Evolutionary conservation across 805 yeast species (phyloP).

Genomic region (Scheffersomyces coipomensis): DNA sequence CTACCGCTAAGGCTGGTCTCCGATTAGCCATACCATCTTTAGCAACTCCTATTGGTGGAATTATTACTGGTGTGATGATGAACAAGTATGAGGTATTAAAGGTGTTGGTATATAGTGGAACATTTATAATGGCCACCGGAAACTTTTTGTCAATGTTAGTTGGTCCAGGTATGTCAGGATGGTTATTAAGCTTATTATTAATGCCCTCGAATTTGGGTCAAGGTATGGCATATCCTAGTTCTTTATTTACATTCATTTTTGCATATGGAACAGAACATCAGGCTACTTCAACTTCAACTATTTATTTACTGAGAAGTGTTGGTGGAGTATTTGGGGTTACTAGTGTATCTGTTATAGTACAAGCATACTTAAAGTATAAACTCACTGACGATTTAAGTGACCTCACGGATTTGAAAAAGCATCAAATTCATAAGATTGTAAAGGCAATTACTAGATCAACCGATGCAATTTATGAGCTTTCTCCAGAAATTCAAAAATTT

Average conservation of each 20-base stretch:
- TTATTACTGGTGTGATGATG: conserved; percentile 39
- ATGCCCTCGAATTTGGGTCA: conserved; percentile 39
- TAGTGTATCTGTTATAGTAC: conserved; percentile 18
- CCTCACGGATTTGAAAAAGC: conserved; percentile 5
- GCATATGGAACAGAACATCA: conserved; percentile 27
- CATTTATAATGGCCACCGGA: conserved; percentile 33
- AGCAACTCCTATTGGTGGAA: conserved; percentile 43
- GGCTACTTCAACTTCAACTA: conserved; percentile 39
- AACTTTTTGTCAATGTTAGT: conserved; percentile 26
- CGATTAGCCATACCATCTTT: conserved; percentile 40
- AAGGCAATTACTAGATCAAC: conserved; percentile 17
- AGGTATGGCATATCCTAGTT: conserved; percentile 36
- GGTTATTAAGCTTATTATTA: conserved; percentile 24
- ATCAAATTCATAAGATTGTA: conserved; percentile 17
- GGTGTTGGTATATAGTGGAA: conserved; percentile 29
- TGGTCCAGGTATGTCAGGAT: conserved; percentile 15
- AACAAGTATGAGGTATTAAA: conserved; percentile 24
- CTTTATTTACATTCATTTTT: conserved; percentile 35
- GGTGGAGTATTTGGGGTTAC: conserved; percentile 44
- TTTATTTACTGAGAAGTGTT: conserved; percentile 35
- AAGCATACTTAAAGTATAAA: conserved; percentile 10
- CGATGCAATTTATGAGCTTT: conserved; percentile 13
- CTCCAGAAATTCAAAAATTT: conserved; percentile 13
- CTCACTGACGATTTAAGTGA: conserved; percentile 13
- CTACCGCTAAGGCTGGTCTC: conserved; percentile 40